Evolutionary conservation across 768 basidiomycete species (phyloP).

Genomic region (Hypsizygus marmoreus): DNA sequence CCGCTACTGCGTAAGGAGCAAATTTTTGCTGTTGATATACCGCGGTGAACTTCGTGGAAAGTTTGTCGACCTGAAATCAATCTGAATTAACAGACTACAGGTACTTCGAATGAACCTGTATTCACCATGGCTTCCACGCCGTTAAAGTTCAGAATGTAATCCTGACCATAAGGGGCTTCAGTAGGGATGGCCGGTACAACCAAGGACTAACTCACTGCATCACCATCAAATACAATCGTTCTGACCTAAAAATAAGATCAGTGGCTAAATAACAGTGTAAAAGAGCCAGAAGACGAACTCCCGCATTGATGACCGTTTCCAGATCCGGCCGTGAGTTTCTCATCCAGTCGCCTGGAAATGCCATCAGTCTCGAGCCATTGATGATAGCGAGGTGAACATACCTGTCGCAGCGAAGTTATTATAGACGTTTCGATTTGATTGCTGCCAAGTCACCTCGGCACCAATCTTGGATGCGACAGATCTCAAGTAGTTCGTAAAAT

Average conservation of each 20-base stretch:
- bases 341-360: conserved; percentile 64
- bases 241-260: conserved; percentile 28
- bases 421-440: conserved; percentile 44
- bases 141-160: conserved; percentile 55
- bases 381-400: conserved; percentile 11
- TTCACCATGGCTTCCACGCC: conserved; percentile 61
- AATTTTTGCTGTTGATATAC: conserved; percentile 45
- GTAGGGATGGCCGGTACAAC: neutral
- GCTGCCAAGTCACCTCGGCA: conserved; percentile 44
- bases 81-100: neutral
- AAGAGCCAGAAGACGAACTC: conserved; percentile 33
- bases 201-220: conserved; percentile 42
- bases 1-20: conserved; percentile 50
- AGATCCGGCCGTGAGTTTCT: conserved; percentile 46
- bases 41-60: conserved; percentile 47
- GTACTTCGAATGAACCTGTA: neutral
- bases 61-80: conserved; percentile 40
- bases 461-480: conserved; percentile 41
- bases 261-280: neutral
- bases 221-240: conserved; percentile 57
- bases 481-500: conserved; percentile 33
- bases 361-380: conserved; percentile 5
- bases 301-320: conserved; percentile 60
- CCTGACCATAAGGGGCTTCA: conserved; percentile 25
- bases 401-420: conserved; percentile 52